phyloP scores from a whole-genome alignment of 192 early-diverging fungal species.

The Coemansia erecta region DNA sequence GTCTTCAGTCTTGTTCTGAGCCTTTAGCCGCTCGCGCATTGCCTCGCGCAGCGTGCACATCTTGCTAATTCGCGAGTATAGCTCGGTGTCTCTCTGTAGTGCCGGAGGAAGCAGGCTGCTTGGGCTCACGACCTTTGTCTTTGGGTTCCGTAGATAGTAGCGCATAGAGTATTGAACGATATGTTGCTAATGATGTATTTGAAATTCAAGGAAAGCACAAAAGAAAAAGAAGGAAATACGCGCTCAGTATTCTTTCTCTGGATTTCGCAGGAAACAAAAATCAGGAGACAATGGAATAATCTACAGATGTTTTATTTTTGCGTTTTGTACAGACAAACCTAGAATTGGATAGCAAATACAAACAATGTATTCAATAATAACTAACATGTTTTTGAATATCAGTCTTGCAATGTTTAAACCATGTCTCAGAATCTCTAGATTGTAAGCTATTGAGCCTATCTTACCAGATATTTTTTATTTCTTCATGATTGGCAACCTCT shows the following conservation, averaged over 20 bases:
- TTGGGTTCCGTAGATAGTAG: conserved; percentile 43
- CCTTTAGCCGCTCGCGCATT: conserved; percentile 49
- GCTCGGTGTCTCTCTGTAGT: conserved; percentile 44
- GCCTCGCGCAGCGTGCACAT: conserved; percentile 45
- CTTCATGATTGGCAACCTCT: too few relatives aligned
- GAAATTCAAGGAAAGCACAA: not conserved
- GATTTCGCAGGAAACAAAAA: not conserved
- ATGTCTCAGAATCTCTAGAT: too few relatives aligned
- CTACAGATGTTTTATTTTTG: too few relatives aligned
- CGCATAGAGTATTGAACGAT: conserved; percentile 14
- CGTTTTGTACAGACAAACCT: too few relatives aligned
- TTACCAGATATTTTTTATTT: too few relatives aligned
- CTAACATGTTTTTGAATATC: too few relatives aligned
- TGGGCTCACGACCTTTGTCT: conserved; percentile 39
- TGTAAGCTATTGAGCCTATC: too few relatives aligned
- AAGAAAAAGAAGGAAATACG: conserved; percentile 1
- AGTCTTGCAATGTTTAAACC: too few relatives aligned
- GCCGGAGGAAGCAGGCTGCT: conserved; percentile 32
- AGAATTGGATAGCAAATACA: too few relatives aligned
- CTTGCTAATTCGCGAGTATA: conserved; percentile 39
- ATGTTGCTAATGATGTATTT: too few relatives aligned
- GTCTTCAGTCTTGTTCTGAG: conserved; percentile 45
- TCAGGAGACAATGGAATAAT: too few relatives aligned
- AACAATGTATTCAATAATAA: too few relatives aligned
- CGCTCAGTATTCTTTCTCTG: not conserved